Percentiles rank a stretch among this genome's conserved stretches.
phyloP scores from a whole-genome alignment of 345 rosid species.

The Passiflora organensis region DNA sequence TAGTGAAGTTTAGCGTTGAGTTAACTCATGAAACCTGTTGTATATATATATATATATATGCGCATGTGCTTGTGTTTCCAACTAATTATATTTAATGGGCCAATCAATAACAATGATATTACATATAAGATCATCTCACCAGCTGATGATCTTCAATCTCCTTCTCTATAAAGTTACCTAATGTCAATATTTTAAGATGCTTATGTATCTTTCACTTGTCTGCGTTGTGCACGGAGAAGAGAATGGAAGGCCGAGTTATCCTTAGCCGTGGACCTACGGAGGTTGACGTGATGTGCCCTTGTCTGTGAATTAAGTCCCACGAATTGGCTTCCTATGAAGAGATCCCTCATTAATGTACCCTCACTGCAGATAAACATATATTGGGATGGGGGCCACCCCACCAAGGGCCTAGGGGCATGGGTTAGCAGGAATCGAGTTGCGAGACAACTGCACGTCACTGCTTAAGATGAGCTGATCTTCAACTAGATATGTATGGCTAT shows the following conservation, averaged over 20 bases:
- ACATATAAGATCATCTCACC: conserved; percentile 14
- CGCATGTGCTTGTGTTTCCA: conserved; percentile 46
- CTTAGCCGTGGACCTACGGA: background rate
- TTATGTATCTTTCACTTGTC: background rate
- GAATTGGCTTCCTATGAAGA: background rate
- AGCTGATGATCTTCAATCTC: too few species aligned
- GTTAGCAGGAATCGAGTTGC: background rate
- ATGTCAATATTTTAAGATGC: background rate
- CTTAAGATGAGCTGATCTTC: conserved; percentile 1
- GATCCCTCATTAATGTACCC: background rate
- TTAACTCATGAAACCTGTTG: conserved; percentile 23
- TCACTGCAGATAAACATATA: background rate
- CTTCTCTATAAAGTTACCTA: too few species aligned
- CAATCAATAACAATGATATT: conserved; percentile 20
- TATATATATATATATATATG: too few species aligned
- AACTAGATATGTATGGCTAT: conserved; percentile 9
- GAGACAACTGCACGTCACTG: background rate
- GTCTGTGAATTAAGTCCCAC: conserved; percentile 5
- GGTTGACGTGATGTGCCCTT: background rate
- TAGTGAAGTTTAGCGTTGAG: conserved; percentile 20
- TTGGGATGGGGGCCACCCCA: conserved; percentile 1
- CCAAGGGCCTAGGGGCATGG: background rate
- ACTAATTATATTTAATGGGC: conserved; percentile 24
- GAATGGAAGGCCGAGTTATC: conserved; percentile 9
- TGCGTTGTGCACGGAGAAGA: conserved; percentile 2